phyloP scores from a whole-genome alignment of 805 yeast genomes.

The Isabelozyma rhagii region DNA sequence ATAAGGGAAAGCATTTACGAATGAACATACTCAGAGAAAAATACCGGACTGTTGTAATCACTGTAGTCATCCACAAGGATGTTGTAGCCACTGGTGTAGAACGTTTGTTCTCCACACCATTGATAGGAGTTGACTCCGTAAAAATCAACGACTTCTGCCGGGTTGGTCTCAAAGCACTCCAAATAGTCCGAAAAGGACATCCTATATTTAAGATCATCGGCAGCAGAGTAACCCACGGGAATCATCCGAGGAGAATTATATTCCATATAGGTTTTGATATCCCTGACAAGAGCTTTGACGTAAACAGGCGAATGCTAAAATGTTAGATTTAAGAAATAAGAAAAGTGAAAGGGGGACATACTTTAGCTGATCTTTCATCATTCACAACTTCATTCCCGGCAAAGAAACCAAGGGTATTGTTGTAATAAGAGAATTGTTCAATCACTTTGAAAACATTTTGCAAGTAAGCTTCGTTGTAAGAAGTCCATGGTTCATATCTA shows the following conservation, averaged over 20 bases:
- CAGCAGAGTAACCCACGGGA: slow-evolving; percentile 96
- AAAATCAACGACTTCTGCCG: slow-evolving; percentile 64
- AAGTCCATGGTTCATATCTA: slow-evolving; percentile 91
- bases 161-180: slow-evolving; percentile 61
- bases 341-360: slow-evolving; percentile 1
- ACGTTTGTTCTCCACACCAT: slow-evolving; percentile 87
- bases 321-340: not conserved
- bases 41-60: slow-evolving; percentile 70
- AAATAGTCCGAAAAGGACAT: slow-evolving; percentile 74
- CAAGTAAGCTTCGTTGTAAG: slow-evolving; percentile 69
- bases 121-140: slow-evolving; percentile 81
- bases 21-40: slow-evolving; percentile 70
- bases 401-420: slow-evolving; percentile 86
- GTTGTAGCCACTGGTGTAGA: slow-evolving; percentile 67
- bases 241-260: slow-evolving; percentile 58
- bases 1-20: not conserved
- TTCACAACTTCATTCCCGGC: slow-evolving; percentile 92
- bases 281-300: slow-evolving; percentile 75
- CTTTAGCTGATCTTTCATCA: slow-evolving; percentile 65
- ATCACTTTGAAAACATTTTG: slow-evolving; percentile 75
- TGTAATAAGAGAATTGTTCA: slow-evolving; percentile 77
- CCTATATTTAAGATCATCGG: slow-evolving; percentile 82
- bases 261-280: slow-evolving; percentile 70
- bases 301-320: slow-evolving; percentile 59
- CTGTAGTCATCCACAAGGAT: slow-evolving; percentile 68